Conservation (phyloP, 2,329 filamentous ascomycete genomes). For the Fusarium nodosum region DNA sequence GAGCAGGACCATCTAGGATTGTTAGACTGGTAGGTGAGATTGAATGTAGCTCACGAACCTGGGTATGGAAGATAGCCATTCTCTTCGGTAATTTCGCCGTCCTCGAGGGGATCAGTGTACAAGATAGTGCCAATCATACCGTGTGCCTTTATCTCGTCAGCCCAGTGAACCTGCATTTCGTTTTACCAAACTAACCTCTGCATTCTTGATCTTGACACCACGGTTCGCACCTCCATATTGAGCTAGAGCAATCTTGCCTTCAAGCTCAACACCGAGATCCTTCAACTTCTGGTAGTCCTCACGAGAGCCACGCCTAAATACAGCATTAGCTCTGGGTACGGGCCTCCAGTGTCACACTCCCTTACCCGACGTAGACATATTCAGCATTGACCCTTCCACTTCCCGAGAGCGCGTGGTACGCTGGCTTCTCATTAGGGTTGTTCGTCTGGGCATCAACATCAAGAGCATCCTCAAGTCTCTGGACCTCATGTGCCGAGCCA, state of each 20-base stretch:
- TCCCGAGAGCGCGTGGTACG: slow-evolving; percentile 18
- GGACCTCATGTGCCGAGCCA: slow-evolving; percentile 26
- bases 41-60: neutral
- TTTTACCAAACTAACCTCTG: neutral
- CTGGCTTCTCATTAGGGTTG: slow-evolving; percentile 23
- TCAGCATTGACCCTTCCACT: slow-evolving; percentile 27
- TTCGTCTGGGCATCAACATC: slow-evolving; percentile 34
- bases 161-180: rapidly evolving
- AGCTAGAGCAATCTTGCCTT: slow-evolving; percentile 27
- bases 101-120: slow-evolving; percentile 27
- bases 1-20: slow-evolving; percentile 25
- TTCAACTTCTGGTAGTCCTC: slow-evolving; percentile 29
- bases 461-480: slow-evolving; percentile 35
- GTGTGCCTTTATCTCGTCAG: neutral
- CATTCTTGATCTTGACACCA: slow-evolving; percentile 40
- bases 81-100: slow-evolving; percentile 36
- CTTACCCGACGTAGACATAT: slow-evolving; percentile 39
- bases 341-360: rapidly evolving
- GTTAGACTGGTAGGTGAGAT: rapidly evolving
- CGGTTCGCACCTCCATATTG: slow-evolving; percentile 34
- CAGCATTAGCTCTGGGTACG: rapidly evolving
- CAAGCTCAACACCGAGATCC: slow-evolving; percentile 24
- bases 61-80: slow-evolving; percentile 33
- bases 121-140: slow-evolving; percentile 36
- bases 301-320: slow-evolving; percentile 7